Conservation (phyloP, 257 asterid species). For the Jacaranda mimosifolia region DNA sequence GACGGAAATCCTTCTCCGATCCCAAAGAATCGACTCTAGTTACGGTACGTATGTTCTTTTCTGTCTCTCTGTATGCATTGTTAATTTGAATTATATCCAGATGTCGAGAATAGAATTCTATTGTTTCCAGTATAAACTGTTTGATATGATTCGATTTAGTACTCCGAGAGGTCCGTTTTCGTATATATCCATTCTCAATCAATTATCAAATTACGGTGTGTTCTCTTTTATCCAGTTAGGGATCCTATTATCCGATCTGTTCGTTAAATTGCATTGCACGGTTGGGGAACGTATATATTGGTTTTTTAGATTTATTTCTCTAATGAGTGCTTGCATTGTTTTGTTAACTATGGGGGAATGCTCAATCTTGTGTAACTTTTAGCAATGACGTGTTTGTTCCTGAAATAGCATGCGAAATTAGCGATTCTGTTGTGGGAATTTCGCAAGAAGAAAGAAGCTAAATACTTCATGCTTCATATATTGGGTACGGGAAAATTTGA, state of each 20-base stretch:
- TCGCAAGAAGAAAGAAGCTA: neutral
- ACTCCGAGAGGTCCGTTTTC: no score
- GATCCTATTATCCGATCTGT: neutral
- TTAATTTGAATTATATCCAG: neutral
- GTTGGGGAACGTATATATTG: neutral
- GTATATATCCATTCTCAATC: neutral
- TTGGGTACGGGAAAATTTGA: no score
- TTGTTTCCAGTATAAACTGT: neutral
- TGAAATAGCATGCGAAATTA: neutral
- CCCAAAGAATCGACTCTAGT: neutral
- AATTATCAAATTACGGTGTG: neutral
- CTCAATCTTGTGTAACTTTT: neutral
- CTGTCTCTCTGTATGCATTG: neutral
- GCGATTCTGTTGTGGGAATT: neutral
- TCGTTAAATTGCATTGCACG: neutral
- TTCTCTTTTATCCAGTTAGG: neutral
- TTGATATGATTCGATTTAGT: no score
- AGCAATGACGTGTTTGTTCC: neutral
- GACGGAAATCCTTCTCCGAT: constrained; percentile 6
- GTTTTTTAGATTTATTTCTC: neutral
- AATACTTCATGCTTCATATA: no score
- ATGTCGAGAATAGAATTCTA: neutral
- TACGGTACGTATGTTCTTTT: neutral
- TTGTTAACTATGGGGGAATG: neutral
- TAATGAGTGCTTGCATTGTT: neutral